phyloP scores from a whole-genome alignment of 495 filamentous ascomycete genomes.

The Talaromyces adpressus region DNA sequence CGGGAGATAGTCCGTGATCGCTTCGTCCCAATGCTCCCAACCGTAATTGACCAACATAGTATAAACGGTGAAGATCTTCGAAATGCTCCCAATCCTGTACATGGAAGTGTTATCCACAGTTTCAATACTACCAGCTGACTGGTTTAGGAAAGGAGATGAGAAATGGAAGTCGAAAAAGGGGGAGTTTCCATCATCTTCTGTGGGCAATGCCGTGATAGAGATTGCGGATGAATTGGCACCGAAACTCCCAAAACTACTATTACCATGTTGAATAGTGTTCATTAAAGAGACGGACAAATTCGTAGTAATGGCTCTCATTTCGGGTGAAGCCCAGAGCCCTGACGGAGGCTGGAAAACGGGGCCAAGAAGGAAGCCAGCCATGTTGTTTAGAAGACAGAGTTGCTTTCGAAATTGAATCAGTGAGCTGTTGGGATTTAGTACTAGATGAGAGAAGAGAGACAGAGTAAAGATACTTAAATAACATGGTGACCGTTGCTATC shows the following conservation, averaged over 20 bases:
- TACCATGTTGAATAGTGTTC: not conserved
- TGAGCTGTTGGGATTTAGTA: too few relatives aligned
- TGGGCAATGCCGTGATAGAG: constrained; percentile 20
- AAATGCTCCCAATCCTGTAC: constrained; percentile 45
- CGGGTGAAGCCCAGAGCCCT: not conserved
- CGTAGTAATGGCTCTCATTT: not conserved
- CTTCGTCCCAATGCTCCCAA: constrained; percentile 32
- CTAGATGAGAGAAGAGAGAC: too few relatives aligned
- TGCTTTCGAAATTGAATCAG: too few relatives aligned
- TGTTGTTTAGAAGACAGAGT: not conserved
- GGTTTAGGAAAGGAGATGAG: not conserved
- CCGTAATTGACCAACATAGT: constrained; percentile 29
- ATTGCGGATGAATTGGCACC: not conserved
- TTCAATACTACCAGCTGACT: constrained; percentile 22
- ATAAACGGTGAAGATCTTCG: constrained; percentile 44
- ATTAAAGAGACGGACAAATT: not conserved
- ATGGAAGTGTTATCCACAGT: constrained; percentile 40
- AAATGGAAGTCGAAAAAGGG: not conserved
- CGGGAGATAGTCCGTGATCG: constrained; percentile 25
- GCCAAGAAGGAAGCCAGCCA: not conserved
- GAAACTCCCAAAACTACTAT: not conserved
- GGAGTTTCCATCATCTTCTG: not conserved
- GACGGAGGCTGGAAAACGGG: not conserved
- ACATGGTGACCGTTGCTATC: too few relatives aligned
- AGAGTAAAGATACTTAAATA: too few relatives aligned